Conservation (phyloP, 176 grass and related monocot species). For the Aegilops speltoides region DNA sequence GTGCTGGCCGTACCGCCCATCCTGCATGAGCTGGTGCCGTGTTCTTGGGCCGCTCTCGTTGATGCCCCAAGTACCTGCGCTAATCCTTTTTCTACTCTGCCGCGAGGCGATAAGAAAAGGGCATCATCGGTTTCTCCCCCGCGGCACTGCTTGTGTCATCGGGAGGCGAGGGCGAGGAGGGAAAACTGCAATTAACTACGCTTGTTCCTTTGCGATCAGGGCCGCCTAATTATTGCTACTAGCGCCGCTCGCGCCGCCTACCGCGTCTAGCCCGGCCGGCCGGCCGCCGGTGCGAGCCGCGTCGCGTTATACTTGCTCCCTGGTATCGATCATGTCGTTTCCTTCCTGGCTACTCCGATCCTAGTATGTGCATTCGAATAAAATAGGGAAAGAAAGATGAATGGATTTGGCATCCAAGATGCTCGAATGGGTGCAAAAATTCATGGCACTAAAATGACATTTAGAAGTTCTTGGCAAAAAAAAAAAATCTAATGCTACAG, state of each 20-base stretch:
- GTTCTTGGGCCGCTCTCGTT: slow-evolving; percentile 33
- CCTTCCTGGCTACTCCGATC: background rate
- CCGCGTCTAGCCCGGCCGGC: background rate
- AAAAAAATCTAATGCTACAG: too few relatives aligned
- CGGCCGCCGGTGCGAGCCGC: background rate
- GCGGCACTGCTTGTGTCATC: background rate
- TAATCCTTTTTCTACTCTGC: slow-evolving; percentile 20
- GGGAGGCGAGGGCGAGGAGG: background rate
- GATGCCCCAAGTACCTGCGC: slow-evolving; percentile 38
- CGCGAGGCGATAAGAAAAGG: background rate
- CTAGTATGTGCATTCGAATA: too few relatives aligned
- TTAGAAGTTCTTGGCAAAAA: too few relatives aligned
- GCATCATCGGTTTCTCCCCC: slow-evolving; percentile 10
- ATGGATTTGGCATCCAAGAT: too few relatives aligned
- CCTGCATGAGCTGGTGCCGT: background rate
- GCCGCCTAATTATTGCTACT: slow-evolving; percentile 14
- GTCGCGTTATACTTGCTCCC: background rate
- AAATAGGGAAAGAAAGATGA: too few relatives aligned
- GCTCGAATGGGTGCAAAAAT: too few relatives aligned
- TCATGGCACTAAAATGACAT: too few relatives aligned
- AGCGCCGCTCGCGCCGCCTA: slow-evolving; percentile 37
- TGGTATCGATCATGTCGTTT: slow-evolving; percentile 2
- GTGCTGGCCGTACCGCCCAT: background rate
- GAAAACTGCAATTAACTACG: slow-evolving; percentile 24
- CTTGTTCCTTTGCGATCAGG: slow-evolving; percentile 28